Evolutionary conservation across 495 filamentous ascomycete species (phyloP).

Genomic region (Penicillium turbatum): DNA sequence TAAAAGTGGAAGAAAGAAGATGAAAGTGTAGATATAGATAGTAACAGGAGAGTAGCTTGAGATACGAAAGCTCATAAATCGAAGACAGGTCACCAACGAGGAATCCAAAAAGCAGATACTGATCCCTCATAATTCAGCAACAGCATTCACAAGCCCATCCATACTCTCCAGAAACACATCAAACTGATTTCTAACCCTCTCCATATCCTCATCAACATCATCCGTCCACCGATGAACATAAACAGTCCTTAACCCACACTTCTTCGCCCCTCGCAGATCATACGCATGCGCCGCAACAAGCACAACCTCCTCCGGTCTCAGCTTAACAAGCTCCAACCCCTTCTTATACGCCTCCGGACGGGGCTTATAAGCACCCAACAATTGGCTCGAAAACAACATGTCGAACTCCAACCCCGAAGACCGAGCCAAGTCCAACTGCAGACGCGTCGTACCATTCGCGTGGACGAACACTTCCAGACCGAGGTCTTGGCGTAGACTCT

Average conservation of each 20-base stretch:
- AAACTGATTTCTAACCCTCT: slow-evolving; percentile 38
- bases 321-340: slow-evolving; percentile 39
- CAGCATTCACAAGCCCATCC: slow-evolving; percentile 21
- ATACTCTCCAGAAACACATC: slow-evolving; percentile 47
- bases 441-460: slow-evolving; percentile 52
- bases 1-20: too few species aligned
- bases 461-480: slow-evolving; percentile 42
- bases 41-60: too few species aligned
- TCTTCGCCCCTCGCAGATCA: slow-evolving; percentile 45
- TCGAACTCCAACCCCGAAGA: slow-evolving; percentile 48
- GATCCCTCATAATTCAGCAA: too few species aligned
- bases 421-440: slow-evolving; percentile 49
- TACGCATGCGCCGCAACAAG: slow-evolving; percentile 54
- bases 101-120: too few species aligned
- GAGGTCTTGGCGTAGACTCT: slow-evolving; percentile 17
- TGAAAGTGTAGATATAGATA: too few species aligned
- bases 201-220: slow-evolving; percentile 49
- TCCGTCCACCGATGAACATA: slow-evolving; percentile 53
- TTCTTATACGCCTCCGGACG: slow-evolving; percentile 42
- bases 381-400: slow-evolving; percentile 49
- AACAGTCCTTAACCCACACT: slow-evolving; percentile 45
- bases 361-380: slow-evolving; percentile 48
- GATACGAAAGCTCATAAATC: too few species aligned
- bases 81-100: too few species aligned
- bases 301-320: slow-evolving; percentile 44